These are phyloP conservation scores for Chaetomium sp. DNA, from an alignment of 2,329 filamentous ascomycete species.

Conservation along the genomic window DNA sequence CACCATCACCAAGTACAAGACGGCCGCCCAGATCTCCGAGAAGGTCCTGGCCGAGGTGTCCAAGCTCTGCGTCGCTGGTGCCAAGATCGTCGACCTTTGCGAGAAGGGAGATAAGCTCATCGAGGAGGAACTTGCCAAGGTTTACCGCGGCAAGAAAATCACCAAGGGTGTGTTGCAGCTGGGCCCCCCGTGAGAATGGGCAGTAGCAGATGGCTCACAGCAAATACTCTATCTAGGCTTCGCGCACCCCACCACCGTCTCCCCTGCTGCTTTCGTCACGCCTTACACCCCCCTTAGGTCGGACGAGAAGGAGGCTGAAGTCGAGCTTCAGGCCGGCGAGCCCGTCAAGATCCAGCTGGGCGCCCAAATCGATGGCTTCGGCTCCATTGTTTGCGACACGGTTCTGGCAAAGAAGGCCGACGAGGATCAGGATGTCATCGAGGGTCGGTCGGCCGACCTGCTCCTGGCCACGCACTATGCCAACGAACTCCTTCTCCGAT, in stretches of 20 bases:
- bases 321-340: conserved; percentile 80
- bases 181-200: conserved; percentile 11
- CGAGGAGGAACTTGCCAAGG: conserved; percentile 90
- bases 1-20: conserved; percentile 99
- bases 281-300: conserved; percentile 92
- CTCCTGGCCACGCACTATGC: conserved; percentile 90
- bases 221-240: conserved; percentile 63
- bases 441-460: conserved; percentile 81
- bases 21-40: conserved; percentile 89
- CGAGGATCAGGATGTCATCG: conserved; percentile 64
- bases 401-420: conserved; percentile 70
- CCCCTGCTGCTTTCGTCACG: conserved; percentile 90
- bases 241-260: conserved; percentile 92
- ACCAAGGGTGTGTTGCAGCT: conserved; percentile 68
- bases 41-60: conserved; percentile 88
- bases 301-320: conserved; percentile 80
- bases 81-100: conserved; percentile 92
- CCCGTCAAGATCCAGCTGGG: conserved; percentile 98
- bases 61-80: conserved; percentile 74
- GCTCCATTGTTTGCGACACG: conserved; percentile 93
- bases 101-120: conserved; percentile 94
- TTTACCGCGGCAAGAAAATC: conserved; percentile 98
- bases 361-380: conserved; percentile 96
- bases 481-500: conserved; percentile 88
- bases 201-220: conserved; percentile 6